Evolutionary conservation across 805 yeast genomes (phyloP).

Genomic region (Tetrapisispora pingtungensis): DNA sequence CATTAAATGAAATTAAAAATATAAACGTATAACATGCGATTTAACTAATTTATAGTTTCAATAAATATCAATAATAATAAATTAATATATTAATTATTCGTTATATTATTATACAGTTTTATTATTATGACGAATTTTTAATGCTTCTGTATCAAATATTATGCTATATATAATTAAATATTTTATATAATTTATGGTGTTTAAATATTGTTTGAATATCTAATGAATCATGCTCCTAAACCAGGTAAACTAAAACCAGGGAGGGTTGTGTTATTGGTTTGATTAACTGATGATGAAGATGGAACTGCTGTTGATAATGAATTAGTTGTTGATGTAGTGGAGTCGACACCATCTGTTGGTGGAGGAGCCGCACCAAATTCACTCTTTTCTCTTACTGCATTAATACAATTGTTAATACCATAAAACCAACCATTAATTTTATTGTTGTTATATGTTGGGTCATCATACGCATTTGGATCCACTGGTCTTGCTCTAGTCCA

Average conservation of each 20-base stretch:
- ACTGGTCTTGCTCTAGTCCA: constrained; percentile 92
- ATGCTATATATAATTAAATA: not conserved
- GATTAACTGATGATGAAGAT: not conserved
- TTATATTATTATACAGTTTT: too few species aligned
- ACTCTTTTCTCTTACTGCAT: constrained; percentile 27
- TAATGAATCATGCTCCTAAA: not conserved
- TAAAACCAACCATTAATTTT: constrained; percentile 49
- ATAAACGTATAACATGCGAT: not conserved
- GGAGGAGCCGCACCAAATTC: constrained; percentile 30
- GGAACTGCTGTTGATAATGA: not conserved
- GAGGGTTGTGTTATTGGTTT: not conserved
- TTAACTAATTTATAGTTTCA: too few species aligned
- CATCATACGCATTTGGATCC: constrained; percentile 74
- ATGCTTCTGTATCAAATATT: not conserved
- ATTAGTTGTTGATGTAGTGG: not conserved
- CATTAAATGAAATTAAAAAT: constrained; percentile 23
- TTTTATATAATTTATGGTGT: not conserved
- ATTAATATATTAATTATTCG: too few species aligned
- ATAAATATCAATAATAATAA: too few species aligned
- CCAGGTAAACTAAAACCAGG: constrained; percentile 4
- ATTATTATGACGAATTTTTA: too few species aligned
- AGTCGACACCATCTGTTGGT: constrained; percentile 2
- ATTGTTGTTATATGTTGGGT: constrained; percentile 65
- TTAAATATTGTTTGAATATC: not conserved
- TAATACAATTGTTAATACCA: constrained; percentile 32